A percentile compares a stretch with the other conserved stretches of the same genome.
phyloP scores from a whole-genome alignment of 331 rosid genomes.

The Rosa hybrid region DNA sequence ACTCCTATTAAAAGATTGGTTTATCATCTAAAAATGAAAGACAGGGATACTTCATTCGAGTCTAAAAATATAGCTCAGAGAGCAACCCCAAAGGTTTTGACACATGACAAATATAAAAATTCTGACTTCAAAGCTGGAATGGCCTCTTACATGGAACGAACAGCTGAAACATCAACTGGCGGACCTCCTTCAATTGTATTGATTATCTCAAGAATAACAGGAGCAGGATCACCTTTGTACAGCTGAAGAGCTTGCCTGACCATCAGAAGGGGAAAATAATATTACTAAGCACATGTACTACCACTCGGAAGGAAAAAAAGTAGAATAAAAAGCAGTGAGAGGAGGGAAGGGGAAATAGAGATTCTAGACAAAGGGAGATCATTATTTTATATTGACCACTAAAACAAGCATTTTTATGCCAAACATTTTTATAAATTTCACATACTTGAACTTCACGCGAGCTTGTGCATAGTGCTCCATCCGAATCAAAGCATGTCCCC shows the following conservation, averaged over 20 bases:
- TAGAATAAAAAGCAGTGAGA: neutral
- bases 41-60: neutral
- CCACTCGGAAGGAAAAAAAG: neutral
- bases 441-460: conserved; percentile 96
- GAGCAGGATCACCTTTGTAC: conserved; percentile 80
- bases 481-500: conserved; percentile 98
- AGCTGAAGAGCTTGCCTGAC: conserved; percentile 98
- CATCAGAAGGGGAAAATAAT: conserved; percentile 24
- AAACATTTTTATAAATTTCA: conserved; percentile 24
- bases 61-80: conserved; percentile 21
- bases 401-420: conserved; percentile 1
- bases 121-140: conserved; percentile 30
- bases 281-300: conserved; percentile 10
- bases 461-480: conserved; percentile 98
- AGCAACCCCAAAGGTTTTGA: conserved; percentile 7
- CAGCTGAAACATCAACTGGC: conserved; percentile 92
- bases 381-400: neutral
- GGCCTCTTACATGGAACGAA: conserved; percentile 92
- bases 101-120: conserved; percentile 15
- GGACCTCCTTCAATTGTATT: conserved; percentile 97
- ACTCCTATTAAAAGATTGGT: neutral
- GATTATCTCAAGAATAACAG: conserved; percentile 80
- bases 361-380: neutral
- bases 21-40: neutral
- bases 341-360: neutral